A percentile compares a stretch with the other conserved stretches of the same genome.
These are phyloP conservation scores for Isatis tinctoria DNA, from an alignment of 345 rosid genomes.

Conservation along the genomic window DNA sequence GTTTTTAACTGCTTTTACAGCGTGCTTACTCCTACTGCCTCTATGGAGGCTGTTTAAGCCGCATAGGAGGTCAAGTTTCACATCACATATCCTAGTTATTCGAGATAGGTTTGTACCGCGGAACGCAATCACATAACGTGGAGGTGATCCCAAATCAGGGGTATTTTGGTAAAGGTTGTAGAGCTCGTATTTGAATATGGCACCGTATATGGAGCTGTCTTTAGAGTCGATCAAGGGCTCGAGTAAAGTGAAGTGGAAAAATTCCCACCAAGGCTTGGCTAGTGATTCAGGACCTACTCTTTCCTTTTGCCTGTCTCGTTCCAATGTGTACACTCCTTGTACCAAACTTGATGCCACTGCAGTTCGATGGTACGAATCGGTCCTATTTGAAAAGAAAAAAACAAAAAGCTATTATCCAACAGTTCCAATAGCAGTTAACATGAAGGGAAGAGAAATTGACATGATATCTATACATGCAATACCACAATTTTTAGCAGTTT, in stretches of 20 bases:
- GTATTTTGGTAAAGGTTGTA: background rate
- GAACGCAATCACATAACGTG: constrained; percentile 53
- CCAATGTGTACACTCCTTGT: constrained; percentile 44
- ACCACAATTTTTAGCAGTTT: no score
- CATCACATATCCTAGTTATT: constrained; percentile 28
- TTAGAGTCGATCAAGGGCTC: constrained; percentile 33
- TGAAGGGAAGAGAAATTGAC: no score
- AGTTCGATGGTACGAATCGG: constrained; percentile 34
- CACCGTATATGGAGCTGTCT: constrained; percentile 55
- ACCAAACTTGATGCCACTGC: constrained; percentile 49
- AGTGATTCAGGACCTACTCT: constrained; percentile 32
- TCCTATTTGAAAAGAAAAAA: constrained; percentile 26
- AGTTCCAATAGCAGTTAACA: no score
- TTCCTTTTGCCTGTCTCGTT: constrained; percentile 42
- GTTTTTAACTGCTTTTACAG: constrained; percentile 32
- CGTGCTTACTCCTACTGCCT: constrained; percentile 37
- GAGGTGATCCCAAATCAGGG: constrained; percentile 16
- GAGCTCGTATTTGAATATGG: constrained; percentile 35
- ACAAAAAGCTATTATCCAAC: no score
- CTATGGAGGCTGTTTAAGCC: constrained; percentile 37
- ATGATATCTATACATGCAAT: no score
- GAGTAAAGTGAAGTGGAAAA: constrained; percentile 39
- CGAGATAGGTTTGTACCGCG: constrained; percentile 44
- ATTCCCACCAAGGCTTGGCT: constrained; percentile 58
- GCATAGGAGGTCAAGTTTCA: constrained; percentile 29